Evolutionary conservation across 352 stramenopile genomes (phyloP), one percentile per base, ranked within the genome.

Genomic region (Saprolegnia diclina): DNA sequence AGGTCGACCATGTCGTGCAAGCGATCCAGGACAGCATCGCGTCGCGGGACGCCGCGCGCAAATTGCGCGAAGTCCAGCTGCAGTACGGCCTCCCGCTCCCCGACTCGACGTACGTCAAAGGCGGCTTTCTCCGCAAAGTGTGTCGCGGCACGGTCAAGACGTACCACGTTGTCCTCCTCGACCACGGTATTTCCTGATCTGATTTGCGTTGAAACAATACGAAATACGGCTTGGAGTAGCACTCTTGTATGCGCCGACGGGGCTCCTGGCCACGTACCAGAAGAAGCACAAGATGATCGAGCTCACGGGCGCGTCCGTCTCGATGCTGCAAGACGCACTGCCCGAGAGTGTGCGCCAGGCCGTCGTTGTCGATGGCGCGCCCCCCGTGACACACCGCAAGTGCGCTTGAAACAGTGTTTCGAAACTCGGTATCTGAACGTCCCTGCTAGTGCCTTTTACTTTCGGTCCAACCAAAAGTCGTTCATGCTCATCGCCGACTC

Each of bases 11-110:
- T 21, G 87, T 95, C 4, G 84, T 83, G 2, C 79, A 69, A 64
- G 91, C 89, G 48, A 89, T 95, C 35, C 79, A 92, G 66, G 85
- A 92, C 59, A 93, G 89, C 63, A 92, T 87, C 29, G 83, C 79
- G 10, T 73, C 82, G 0, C 80, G 85, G 9, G 84, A 95, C 63
- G 92, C 86, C 53, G 76, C 75, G 0, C 74, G 76, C 6, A 88
- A 87, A 45, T 67, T 95, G 0, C 79, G 87, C 24, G 73, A 80
- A 44, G 73, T 95, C 22, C 77, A 79, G 21, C 73, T 74, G 0
- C 85, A 87, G 64, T 79, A 91, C n/a, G 83, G 85, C 5, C 79
- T 93, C 13, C 76, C 89, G 69, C 74, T 93, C 7, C 73, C 71
- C 18, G 84, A 82, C 35, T 76, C 77, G 19, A 78, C 82, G 19